phyloP scores from a whole-genome alignment of 1,284 basidiomycete species.

The Rhizoctonia solani region DNA sequence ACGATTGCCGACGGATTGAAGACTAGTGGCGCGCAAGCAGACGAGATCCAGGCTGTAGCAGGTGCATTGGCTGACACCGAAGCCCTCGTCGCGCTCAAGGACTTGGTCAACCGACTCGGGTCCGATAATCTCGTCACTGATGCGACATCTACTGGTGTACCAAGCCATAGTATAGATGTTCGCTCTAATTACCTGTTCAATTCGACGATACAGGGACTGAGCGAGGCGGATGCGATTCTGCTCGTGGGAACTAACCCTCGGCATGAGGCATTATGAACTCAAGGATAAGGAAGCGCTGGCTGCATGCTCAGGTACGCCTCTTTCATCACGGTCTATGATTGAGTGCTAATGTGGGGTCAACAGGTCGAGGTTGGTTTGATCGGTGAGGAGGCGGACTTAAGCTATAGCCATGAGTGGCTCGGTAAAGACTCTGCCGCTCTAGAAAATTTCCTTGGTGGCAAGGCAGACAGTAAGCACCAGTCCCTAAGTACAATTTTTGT shows the following conservation, averaged over 20 bases:
- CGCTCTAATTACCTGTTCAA: conserved; percentile 98
- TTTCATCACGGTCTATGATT: neutral
- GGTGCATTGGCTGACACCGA: conserved; percentile 95
- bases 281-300: conserved; percentile 92
- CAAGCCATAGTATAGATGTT: conserved; percentile 69
- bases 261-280: conserved; percentile 98
- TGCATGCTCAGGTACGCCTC: conserved; percentile 61
- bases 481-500: conserved; percentile 26
- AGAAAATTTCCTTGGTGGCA: conserved; percentile 77
- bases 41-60: conserved; percentile 96
- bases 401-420: conserved; percentile 92
- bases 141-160: conserved; percentile 45
- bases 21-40: conserved; percentile 81
- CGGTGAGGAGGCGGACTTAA: conserved; percentile 89
- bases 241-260: conserved; percentile 97
- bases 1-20: conserved; percentile 80
- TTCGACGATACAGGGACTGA: conserved; percentile 88
- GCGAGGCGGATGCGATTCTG: conserved; percentile 90
- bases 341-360: neutral
- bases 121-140: conserved; percentile 94
- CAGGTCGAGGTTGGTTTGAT: conserved; percentile 83
- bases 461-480: conserved; percentile 46
- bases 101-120: conserved; percentile 90
- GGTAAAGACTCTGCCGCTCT: conserved; percentile 82
- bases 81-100: conserved; percentile 91